A percentile compares a stretch with the other conserved stretches of the same genome.
phyloP scores from a whole-genome alignment of 2,329 filamentous ascomycete species.

The Verticillium dahliae region DNA sequence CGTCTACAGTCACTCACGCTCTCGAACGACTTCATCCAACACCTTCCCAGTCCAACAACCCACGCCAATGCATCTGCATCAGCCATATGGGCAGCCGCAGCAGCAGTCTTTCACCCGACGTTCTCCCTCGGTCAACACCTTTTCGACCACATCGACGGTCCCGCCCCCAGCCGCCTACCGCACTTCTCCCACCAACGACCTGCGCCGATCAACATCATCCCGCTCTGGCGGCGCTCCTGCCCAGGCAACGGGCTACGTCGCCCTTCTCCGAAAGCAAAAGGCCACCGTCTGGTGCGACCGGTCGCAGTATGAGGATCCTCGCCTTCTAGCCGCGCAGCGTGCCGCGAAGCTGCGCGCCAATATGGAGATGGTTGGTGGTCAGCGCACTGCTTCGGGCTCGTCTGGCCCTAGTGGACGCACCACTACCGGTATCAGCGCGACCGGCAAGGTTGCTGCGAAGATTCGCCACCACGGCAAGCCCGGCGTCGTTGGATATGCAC shows the following conservation, averaged over 20 bases:
- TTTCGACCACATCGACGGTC: conserved; percentile 65
- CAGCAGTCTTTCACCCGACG: conserved; percentile 37
- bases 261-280: conserved; percentile 93
- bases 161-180: conserved; percentile 52
- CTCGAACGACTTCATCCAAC: conserved; percentile 51
- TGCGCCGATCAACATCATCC: conserved; percentile 74
- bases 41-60: conserved; percentile 33
- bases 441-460: conserved; percentile 69
- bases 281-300: conserved; percentile 98
- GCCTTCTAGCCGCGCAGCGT: conserved; percentile 73
- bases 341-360: conserved; percentile 82
- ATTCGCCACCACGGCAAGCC: conserved; percentile 83
- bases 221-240: conserved; percentile 52
- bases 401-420: conserved; percentile 40
- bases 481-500: conserved; percentile 70
- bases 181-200: conserved; percentile 47
- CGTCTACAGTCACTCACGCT: conserved; percentile 46
- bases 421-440: conserved; percentile 55
- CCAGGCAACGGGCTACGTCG: conserved; percentile 76
- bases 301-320: conserved; percentile 84
- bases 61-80: conserved; percentile 25
- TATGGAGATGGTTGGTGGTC: conserved; percentile 69
- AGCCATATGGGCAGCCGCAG: conserved; percentile 19
- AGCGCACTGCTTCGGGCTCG: conserved; percentile 40
- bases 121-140: conserved; percentile 60